These are phyloP conservation scores for Gossypium gossypioides DNA, from an alignment of 441 rosid species.

Conservation along the genomic window DNA sequence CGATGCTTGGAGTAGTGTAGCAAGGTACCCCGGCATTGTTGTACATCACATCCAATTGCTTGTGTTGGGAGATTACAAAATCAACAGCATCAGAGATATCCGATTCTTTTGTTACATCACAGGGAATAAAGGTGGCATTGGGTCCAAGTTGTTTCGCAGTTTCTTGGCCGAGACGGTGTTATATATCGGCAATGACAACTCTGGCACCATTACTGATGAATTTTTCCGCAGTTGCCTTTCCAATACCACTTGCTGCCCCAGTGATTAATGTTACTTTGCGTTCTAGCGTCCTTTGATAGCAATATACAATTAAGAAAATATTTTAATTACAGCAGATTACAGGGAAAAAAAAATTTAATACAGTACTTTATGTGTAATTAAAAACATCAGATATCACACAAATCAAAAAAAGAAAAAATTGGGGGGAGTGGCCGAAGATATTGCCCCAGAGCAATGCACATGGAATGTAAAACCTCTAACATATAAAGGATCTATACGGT, in stretches of 20 bases:
- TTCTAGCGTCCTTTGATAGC: constrained; percentile 47
- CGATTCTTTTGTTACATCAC: constrained; percentile 72
- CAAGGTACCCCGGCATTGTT: constrained; percentile 74
- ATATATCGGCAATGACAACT: constrained; percentile 70
- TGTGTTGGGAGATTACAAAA: constrained; percentile 38
- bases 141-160: constrained; percentile 55
- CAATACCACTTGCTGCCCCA: constrained; percentile 86
- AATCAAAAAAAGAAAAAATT: no score
- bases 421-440: no score
- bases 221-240: constrained; percentile 58
- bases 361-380: no score
- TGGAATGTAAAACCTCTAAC: no score
- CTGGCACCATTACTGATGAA: constrained; percentile 68
- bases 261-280: constrained; percentile 77
- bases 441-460: no score
- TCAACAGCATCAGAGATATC: constrained; percentile 60
- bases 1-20: constrained; percentile 45
- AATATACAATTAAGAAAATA: background rate
- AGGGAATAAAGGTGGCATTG: constrained; percentile 39
- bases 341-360: no score
- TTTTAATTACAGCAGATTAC: background rate
- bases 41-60: constrained; percentile 64
- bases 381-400: no score
- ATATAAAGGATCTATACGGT: no score
- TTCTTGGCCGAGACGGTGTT: constrained; percentile 38